Evolutionary conservation across 257 asterid genomes (phyloP), one percentile per base, ranked within the genome.

Genomic region (Jacaranda copaia): DNA sequence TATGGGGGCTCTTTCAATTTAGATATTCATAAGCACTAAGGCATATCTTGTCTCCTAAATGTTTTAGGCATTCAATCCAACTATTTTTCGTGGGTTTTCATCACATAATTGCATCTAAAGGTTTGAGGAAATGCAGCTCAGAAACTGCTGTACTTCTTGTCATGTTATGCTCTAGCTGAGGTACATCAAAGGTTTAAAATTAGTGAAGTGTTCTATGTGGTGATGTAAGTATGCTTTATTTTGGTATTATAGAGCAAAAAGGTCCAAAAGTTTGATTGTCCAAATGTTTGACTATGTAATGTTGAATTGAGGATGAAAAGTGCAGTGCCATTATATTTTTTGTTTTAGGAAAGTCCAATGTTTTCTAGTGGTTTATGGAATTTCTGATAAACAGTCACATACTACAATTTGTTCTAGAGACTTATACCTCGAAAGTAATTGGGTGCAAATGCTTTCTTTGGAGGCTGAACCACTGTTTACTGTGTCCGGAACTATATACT

Each of bases 391-490:
- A 25, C 32, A 25, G 64, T 40, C 61, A n/a, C 62, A 49, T 63
- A 18, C 57, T 61, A 32, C 32, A 62, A 25, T 25, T 56, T 42
- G 60, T 53, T 40, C 51, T 42, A 35, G 10, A 25, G 38, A 43
- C 7, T 25, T 75, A 18, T 39, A 11, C 19, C 51, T 15, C 64
- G 35, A 53, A 68, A 52, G 7, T 56, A 42, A 60, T 58, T 63
- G 55, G 72, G 35, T 74, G 56, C 46, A 45, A 39, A 12, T 66
- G 64, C 32, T 51, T 36, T 57, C 39, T 45, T 52, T n/a, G 32
- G 75, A 67, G 56, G n/a, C 46, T 73, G 71, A 19, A 8, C 36
- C 48, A 72, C 45, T n/a, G 59, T n/a, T 71, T 14, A 72, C 59
- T 18, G 36, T 76, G 35, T 59, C n/a, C 64, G 46, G 59, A 46